Base-by-base conservation (phyloP, 2,329 filamentous ascomycete genomes). In the Alternaria triticimaculans region DNA sequence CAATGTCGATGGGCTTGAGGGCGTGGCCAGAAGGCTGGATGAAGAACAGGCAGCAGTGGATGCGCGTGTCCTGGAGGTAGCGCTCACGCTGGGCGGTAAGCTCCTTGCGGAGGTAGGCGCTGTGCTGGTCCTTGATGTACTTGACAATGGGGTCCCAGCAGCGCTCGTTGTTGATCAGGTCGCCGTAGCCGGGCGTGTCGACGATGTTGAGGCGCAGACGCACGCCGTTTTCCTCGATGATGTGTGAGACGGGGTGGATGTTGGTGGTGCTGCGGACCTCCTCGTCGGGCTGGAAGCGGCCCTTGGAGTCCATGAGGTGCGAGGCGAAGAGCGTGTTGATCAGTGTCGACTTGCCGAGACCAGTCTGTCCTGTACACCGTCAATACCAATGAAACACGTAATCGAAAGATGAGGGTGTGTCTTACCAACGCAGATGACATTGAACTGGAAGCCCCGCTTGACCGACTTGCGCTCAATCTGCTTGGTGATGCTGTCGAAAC, bases 61-160 rank as follows among this genome's bases (percentile, higher is more conserved):
- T 97, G 79, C 96, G 92, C 72, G 96, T 99, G 84, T 99, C 96
- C 86, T 97, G 95, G 74, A 99, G 97, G 84, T 99, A 99, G 78
- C 96, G 92, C 85, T 99, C 96, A 84, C 96, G 93, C 87, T 99
- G 96, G 73, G 96, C 96, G 60, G 96, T 98, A 79, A 99, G 93
- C 84, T 99, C 96, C 88, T 99, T 99, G 84, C 96, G 93, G 75
- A 99, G 90, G 86, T 98, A 99, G 77, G 96, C 95, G 57, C 94
- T 97, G 87, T 99, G 96, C 87, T 99, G 96, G 84, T 99, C 96
- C 88, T 99, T 99, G 88, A 99, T 99, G 85, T 99, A 99, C 87
- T 99, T 99, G 87, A 99, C 95, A 82, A 99, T 99, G 69, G 96
- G 96, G 81, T 99, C 96, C 96, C 96, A 99, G 90, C 96, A 99